Evolutionary conservation across 2,329 filamentous ascomycete genomes (phyloP).

Genomic region (Myriosclerotinia curreyana): DNA sequence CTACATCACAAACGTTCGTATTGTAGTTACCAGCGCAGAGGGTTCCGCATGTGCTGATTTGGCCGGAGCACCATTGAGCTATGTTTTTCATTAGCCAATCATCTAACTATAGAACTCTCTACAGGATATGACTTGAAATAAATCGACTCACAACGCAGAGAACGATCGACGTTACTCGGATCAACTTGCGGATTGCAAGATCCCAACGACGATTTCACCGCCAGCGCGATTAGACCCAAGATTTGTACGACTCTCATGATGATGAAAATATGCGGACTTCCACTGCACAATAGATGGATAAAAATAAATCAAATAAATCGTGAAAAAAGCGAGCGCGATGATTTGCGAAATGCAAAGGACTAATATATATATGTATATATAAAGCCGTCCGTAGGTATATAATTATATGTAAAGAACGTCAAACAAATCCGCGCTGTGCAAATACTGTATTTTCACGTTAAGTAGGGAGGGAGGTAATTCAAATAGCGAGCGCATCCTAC

Average conservation of each 20-base stretch:
- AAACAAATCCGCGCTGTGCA: background rate
- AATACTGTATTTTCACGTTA: background rate
- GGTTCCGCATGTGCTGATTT: slow-evolving; percentile 57
- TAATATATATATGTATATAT: background rate
- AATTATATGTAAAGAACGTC: background rate
- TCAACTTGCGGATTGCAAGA: background rate
- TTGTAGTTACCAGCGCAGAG: slow-evolving; percentile 52
- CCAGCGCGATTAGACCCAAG: background rate
- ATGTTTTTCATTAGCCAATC: background rate
- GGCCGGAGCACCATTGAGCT: slow-evolving; percentile 56
- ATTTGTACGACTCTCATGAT: slow-evolving; percentile 4
- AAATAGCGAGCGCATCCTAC: background rate
- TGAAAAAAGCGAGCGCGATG: background rate
- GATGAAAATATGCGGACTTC: background rate
- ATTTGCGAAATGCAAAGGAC: background rate
- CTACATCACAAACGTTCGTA: slow-evolving; percentile 51
- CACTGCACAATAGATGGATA: background rate
- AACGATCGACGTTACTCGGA: background rate
- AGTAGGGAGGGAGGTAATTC: background rate
- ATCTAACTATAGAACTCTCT: background rate
- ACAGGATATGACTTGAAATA: background rate
- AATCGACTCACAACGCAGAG: background rate
- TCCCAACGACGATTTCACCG: background rate
- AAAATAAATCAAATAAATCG: background rate
- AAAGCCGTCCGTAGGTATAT: background rate